Evolutionary conservation across 2,329 filamentous ascomycete species (phyloP).

Genomic region (Monilinia polystroma): DNA sequence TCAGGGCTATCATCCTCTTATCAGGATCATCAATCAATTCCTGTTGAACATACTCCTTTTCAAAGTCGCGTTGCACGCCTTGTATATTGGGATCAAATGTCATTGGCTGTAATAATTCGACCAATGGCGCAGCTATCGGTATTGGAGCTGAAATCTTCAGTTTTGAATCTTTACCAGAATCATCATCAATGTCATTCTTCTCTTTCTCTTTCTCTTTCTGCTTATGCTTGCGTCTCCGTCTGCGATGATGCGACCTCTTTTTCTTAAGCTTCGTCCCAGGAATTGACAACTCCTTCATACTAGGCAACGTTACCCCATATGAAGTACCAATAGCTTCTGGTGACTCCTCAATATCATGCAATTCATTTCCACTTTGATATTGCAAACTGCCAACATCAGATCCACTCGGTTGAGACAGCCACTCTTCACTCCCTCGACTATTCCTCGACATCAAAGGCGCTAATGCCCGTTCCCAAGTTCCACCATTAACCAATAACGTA

Average conservation of each 20-base stretch:
- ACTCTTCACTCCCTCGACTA: constrained; percentile 42
- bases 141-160: constrained; percentile 34
- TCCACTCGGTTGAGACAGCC: constrained; percentile 42
- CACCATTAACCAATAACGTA: constrained; percentile 64
- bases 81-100: constrained; percentile 55
- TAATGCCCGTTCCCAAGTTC: constrained; percentile 81
- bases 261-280: constrained; percentile 49
- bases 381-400: constrained; percentile 33
- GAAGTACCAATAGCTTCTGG: constrained; percentile 32
- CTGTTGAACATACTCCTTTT: constrained; percentile 55
- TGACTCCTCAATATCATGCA: constrained; percentile 33
- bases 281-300: constrained; percentile 26
- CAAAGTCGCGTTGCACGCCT: constrained; percentile 57
- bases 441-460: constrained; percentile 58
- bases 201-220: constrained; percentile 36
- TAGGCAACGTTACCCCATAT: constrained; percentile 24
- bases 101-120: constrained; percentile 53
- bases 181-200: constrained; percentile 34
- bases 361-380: constrained; percentile 31
- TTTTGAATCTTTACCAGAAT: constrained; percentile 2
- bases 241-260: constrained; percentile 41
- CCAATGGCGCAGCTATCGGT: constrained; percentile 29
- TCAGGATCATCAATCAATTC: constrained; percentile 57
- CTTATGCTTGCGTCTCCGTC: constrained; percentile 39
- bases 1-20: constrained; percentile 54